phyloP scores from a whole-genome alignment of 2,329 filamentous ascomycete species.

The Epichloe gansuensis region DNA sequence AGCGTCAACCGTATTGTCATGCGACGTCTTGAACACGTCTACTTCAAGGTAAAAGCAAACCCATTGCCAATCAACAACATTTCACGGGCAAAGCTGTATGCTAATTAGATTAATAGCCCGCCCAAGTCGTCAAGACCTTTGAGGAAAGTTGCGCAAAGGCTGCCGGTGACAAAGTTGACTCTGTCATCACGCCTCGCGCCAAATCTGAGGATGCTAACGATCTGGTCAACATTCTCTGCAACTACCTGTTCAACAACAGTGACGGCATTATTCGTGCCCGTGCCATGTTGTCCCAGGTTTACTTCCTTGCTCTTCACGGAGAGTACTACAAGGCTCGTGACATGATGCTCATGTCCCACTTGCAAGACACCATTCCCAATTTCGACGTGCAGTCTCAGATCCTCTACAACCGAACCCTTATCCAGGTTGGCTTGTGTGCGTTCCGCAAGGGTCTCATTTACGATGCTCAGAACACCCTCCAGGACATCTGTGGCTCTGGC shows the following conservation, averaged over 20 bases:
- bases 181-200: constrained; percentile 63
- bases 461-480: constrained; percentile 92
- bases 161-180: constrained; percentile 57
- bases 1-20: constrained; percentile 86
- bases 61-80: background rate
- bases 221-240: constrained; percentile 79
- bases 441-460: constrained; percentile 96
- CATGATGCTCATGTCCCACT: constrained; percentile 99
- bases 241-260: constrained; percentile 87
- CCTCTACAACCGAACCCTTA: constrained; percentile 93
- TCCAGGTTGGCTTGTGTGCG: constrained; percentile 94
- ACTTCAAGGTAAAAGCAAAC: constrained; percentile 71
- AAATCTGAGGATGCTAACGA: constrained; percentile 54
- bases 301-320: constrained; percentile 94
- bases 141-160: constrained; percentile 91
- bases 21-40: constrained; percentile 89
- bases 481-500: constrained; percentile 95
- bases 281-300: constrained; percentile 97
- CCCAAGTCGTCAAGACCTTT: constrained; percentile 82
- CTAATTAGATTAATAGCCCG: constrained; percentile 40
- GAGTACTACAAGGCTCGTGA: constrained; percentile 96
- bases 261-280: constrained; percentile 92
- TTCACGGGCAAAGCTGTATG: background rate
- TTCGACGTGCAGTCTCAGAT: constrained; percentile 98
- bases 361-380: constrained; percentile 92